These are phyloP conservation scores for Psilocybe mexicana DNA, from an alignment of 1,284 basidiomycete species.

Conservation along the genomic window DNA sequence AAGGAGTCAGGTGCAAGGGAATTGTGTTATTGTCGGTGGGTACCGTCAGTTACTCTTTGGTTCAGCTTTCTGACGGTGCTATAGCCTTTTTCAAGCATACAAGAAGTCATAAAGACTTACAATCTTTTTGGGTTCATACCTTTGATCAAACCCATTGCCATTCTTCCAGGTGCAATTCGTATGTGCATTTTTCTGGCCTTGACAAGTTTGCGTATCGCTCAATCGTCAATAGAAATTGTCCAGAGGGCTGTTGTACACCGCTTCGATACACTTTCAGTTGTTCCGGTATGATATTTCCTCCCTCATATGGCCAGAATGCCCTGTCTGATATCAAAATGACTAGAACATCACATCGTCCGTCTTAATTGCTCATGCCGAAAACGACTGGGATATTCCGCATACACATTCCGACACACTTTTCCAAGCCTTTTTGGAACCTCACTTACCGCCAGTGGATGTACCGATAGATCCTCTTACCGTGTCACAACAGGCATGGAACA, in stretches of 20 bases:
- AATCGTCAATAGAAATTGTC: conserved; percentile 42
- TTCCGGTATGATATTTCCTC: conserved; percentile 48
- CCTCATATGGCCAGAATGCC: background rate
- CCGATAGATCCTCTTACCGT: conserved; percentile 36
- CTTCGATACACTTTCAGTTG: conserved; percentile 65
- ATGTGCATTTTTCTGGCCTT: conserved; percentile 30
- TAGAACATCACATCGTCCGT: conserved; percentile 67
- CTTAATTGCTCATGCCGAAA: conserved; percentile 77
- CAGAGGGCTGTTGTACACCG: conserved; percentile 57
- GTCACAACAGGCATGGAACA: conserved; percentile 41
- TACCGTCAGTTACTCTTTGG: background rate
- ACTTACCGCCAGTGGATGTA: conserved; percentile 52
- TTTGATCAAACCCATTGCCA: conserved; percentile 67
- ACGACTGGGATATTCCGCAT: conserved; percentile 82
- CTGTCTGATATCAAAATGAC: conserved; percentile 4
- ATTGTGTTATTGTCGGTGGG: conserved; percentile 67
- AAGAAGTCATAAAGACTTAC: conserved; percentile 70
- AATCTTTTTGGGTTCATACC: conserved; percentile 69
- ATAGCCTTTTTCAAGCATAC: conserved; percentile 69
- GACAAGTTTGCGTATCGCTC: background rate
- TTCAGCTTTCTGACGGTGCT: background rate
- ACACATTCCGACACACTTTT: conserved; percentile 78
- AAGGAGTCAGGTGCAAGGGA: conserved; percentile 56
- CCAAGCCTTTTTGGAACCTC: conserved; percentile 63
- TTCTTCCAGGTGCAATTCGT: conserved; percentile 74